Evolutionary conservation across 306 rosid species (phyloP), one percentile per base, ranked within the genome.

Genomic region (Canavalia ensiformis): DNA sequence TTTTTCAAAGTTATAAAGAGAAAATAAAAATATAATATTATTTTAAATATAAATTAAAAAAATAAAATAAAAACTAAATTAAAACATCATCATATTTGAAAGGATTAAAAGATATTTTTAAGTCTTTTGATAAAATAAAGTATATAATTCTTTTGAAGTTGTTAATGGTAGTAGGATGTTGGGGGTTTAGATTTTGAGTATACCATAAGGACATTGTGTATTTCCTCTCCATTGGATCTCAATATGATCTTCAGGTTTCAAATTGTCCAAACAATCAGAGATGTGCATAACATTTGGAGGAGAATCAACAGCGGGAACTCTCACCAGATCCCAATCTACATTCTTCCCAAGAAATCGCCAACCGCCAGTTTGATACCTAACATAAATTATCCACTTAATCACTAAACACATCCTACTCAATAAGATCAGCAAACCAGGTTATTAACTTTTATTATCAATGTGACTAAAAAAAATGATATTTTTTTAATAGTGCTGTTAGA

Each of bases 151-250:
- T 18, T 18, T 18, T 18, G 25, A 18, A 18, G 25, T 18, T 18
- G 25, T 18, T 18, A 18, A 18, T 18, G 25, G 25, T 18, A 18
- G 25, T 18, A 18, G 25, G 25, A 18, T 18, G 25, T 18, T 18
- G 25, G 25, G 25, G 25, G 25, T 18, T 18, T 18, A 18, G 25
- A 18, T 18, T 18, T 45, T 4, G 8, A 47, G 11, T 0, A 55
- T 69, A 94, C 95, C 97, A 67, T 90, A 89, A 60, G 88, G 92
- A 70, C 75, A 68, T 7, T 84, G 89, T 70, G 64, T 81, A 64
- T 11, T 84, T 72, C 78, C 79, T 80, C 94, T 90, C 87, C 92
- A 88, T 34, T 90, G 95, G 66, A 94, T 87, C 78, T 94, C 98
- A 49, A 94, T 75, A 72, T 92, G 92, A 87, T 94, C 92, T 8